Evolutionary conservation across 2,329 filamentous ascomycete species (phyloP), one percentile per base, ranked within the genome.

Genomic region (Botrytis porri): DNA sequence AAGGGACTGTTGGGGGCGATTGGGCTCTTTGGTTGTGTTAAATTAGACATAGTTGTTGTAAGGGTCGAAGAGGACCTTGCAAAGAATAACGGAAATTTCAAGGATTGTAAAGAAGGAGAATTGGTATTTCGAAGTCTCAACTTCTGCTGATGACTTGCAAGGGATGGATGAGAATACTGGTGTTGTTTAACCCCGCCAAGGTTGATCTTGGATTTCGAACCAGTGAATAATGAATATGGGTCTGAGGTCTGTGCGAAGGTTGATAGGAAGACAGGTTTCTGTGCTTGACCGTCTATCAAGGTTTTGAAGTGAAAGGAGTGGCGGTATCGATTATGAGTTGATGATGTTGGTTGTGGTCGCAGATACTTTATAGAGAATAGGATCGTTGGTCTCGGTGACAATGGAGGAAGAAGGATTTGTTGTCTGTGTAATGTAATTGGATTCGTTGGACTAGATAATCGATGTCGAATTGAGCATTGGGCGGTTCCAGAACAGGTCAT

Each of bases 11-110:
- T 75, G 43, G 76, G 75, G 29, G 75, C 69, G 3, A 75, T 75
- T 25, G 79, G 77, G 69, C 79, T 79, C 74, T 80, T 77, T 35
- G 80, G 78, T 75, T 80, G 79, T 14, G 79, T 79, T 73, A 80
- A 71, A 70, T 79, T 78, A 60, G 79, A 75, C 79, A 81, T 81
- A 69, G 75, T 71, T 71, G 48, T 6, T 43, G 45, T 6, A 10
- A 51, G 22, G 25, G 71, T 69, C 43, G 64, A 61, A 60, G 16
- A 54, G 9, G 41, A 43, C 54, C 32, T 57, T 51, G 48, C 54
- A 29, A 16, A 16, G 54, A 61, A 37, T 22, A 25, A 51, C 41
- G 32, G 57, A 37, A 32, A 32, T 22, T 67, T 59, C 39, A 20
- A 43, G 45, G 61, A 59, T 72, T 45, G 70, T 45, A n/a, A 43